phyloP scores from a whole-genome alignment of 1,139 yeast species.

The Saccharomycopsis phalli region DNA sequence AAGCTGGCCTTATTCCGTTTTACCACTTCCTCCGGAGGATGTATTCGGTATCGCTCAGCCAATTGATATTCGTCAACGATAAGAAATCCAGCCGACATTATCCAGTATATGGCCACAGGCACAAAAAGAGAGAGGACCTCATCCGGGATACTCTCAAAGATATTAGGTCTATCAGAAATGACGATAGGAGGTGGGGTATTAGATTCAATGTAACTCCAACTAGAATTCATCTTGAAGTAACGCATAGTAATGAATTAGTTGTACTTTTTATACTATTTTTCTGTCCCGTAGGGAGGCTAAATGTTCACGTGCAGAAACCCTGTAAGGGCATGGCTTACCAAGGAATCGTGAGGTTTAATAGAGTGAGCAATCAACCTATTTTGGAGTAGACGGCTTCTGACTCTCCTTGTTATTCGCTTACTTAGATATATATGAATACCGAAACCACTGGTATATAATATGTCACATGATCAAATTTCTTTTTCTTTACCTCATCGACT shows the following conservation, averaged over 20 bases:
- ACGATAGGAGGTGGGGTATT: conserved; percentile 10
- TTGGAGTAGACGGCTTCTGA: no score
- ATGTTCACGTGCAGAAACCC: no score
- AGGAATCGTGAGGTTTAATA: no score
- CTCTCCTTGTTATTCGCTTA: no score
- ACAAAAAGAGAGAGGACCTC: conserved; percentile 60
- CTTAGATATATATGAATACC: no score
- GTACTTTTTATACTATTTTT: no score
- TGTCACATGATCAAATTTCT: no score
- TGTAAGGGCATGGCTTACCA: no score
- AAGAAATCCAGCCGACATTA: conserved; percentile 64
- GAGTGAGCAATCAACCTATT: no score
- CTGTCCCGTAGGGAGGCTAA: no score
- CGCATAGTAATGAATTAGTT: no score
- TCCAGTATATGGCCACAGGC: conserved; percentile 83
- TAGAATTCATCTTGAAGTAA: neutral
- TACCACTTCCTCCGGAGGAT: conserved; percentile 78
- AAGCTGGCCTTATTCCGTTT: conserved; percentile 67
- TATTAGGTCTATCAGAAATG: conserved; percentile 28
- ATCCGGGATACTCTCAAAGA: conserved; percentile 59
- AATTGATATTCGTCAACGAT: conserved; percentile 62
- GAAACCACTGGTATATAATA: no score
- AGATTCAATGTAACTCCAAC: conserved; percentile 3
- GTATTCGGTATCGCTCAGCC: conserved; percentile 79
- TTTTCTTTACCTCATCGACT: neutral